Base-by-base conservation (phyloP, 257 asterid species). In the Osmanthus fragrans region DNA sequence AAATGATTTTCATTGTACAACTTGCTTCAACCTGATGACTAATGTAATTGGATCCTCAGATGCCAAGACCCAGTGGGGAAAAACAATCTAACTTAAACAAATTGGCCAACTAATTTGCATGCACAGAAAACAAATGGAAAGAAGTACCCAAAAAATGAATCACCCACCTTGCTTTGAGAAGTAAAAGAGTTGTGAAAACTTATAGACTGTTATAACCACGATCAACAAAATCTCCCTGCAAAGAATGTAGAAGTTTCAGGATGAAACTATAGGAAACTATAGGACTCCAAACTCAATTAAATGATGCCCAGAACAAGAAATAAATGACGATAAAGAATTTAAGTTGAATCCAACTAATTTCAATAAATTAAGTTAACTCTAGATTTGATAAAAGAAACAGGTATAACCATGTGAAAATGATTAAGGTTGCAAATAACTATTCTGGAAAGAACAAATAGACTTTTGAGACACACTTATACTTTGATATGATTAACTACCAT, bases 201-300 rank as follows among this genome's bases (percentile, higher is more conserved):
- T n/a, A n/a, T n/a, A n/a, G n/a, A n/a, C n/a, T 95, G 82, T 95
- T 95, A 79, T 95, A 95, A 73, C 99, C 99, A 79, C 99, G 99
- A 79, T 95, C 99, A 82, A 95, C 99, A 85, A 95, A 95, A 84
- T 95, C 99, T 79, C 99, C 99, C 99, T 95, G 89, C 74, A 40
- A 82, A 73, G 66, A 45, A 65, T 73, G 19, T 65, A 65, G 78
- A 70, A 73, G 60, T 36, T 67, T 68, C 51, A 81, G 77, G 51
- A 70, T 70, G 51, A 60, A 77, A 83, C n/a, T n/a, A n/a, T n/a
- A n/a, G n/a, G n/a, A n/a, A n/a, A n/a, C 58, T 74, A 80, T 25
- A 9, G 73, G 30, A 42, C 32, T 21, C 15, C 4, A 60, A 60
- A 9, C n/a, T n/a, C n/a, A n/a, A n/a, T n/a, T n/a, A n/a, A n/a